These are phyloP conservation scores for Aegle marmelos DNA, from an alignment of 345 rosid genomes.

Conservation along the genomic window DNA sequence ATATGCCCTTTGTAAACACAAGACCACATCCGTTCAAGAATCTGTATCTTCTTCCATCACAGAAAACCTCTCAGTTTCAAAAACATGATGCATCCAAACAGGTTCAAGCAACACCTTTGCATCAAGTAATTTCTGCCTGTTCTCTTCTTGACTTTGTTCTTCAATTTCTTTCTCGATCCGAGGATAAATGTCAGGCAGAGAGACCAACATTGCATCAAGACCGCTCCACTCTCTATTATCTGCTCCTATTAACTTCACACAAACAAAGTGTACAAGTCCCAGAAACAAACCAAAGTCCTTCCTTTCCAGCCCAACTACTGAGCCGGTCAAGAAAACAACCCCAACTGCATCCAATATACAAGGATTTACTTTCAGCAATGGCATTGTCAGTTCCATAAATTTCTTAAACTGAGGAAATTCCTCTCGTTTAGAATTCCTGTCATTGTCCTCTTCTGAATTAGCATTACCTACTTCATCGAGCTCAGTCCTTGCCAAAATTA, in stretches of 20 bases:
- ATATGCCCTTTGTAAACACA: background rate
- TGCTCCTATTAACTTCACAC: slow-evolving; percentile 47
- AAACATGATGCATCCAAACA: slow-evolving; percentile 78
- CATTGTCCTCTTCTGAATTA: slow-evolving; percentile 39
- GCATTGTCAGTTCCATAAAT: slow-evolving; percentile 35
- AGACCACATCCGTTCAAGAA: background rate
- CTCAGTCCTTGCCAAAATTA: slow-evolving; percentile 50
- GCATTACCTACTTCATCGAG: slow-evolving; percentile 34
- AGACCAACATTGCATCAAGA: slow-evolving; percentile 65
- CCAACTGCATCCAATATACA: slow-evolving; percentile 67
- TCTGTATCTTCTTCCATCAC: slow-evolving; percentile 42
- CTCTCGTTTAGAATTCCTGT: slow-evolving; percentile 22
- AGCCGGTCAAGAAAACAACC: slow-evolving; percentile 43
- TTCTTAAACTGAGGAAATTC: slow-evolving; percentile 43
- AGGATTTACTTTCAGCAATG: slow-evolving; percentile 41
- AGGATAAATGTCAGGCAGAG: slow-evolving; percentile 63
- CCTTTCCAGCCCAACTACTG: slow-evolving; percentile 52
- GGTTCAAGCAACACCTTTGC: slow-evolving; percentile 72
- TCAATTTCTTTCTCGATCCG: slow-evolving; percentile 53
- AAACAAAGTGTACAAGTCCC: slow-evolving; percentile 57
- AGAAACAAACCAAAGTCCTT: slow-evolving; percentile 53
- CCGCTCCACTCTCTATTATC: slow-evolving; percentile 68
- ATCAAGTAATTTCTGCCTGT: slow-evolving; percentile 29
- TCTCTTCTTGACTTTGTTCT: slow-evolving; percentile 43
- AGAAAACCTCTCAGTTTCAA: slow-evolving; percentile 69